These are phyloP conservation scores for Coprinellus aureogranulatus DNA, from an alignment of 768 basidiomycete species.

Conservation along the genomic window DNA sequence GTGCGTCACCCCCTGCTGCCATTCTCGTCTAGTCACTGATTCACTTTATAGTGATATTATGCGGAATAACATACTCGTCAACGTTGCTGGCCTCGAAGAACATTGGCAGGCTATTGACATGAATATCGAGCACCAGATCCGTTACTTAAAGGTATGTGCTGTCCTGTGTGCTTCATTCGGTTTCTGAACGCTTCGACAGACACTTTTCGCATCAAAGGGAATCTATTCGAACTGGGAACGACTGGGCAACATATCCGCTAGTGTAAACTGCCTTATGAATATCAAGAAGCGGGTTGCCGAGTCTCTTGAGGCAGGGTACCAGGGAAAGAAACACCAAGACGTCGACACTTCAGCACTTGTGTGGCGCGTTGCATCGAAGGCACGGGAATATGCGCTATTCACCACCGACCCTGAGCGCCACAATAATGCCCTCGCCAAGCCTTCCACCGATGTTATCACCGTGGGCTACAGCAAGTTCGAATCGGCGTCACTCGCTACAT, in stretches of 20 bases:
- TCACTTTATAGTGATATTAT: slow-evolving; percentile 21
- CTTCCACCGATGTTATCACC: slow-evolving; percentile 12
- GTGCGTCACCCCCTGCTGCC: too few species aligned
- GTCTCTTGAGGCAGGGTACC: slow-evolving; percentile 21
- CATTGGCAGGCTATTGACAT: slow-evolving; percentile 26
- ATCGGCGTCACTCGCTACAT: background rate
- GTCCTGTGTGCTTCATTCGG: too few species aligned
- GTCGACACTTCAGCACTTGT: slow-evolving; percentile 17
- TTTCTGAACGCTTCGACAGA: slow-evolving; percentile 8
- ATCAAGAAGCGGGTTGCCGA: slow-evolving; percentile 27
- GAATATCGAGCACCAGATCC: slow-evolving; percentile 24
- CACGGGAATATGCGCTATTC: slow-evolving; percentile 15
- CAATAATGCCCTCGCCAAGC: slow-evolving; percentile 6
- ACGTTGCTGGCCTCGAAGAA: slow-evolving; percentile 21
- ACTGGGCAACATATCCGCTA: slow-evolving; percentile 29
- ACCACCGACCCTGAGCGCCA: background rate
- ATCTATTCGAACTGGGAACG: slow-evolving; percentile 29
- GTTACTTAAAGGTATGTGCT: too few species aligned
- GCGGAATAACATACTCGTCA: slow-evolving; percentile 27
- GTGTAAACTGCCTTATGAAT: slow-evolving; percentile 21
- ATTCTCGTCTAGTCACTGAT: too few species aligned
- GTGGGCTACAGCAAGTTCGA: slow-evolving; percentile 5
- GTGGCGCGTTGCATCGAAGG: slow-evolving; percentile 21
- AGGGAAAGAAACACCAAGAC: slow-evolving; percentile 22
- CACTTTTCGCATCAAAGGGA: slow-evolving; percentile 28